Evolutionary conservation across 2,329 filamentous ascomycete species (phyloP), one percentile per base, ranked within the genome.

Genomic region (Zymoseptoria crescenta): DNA sequence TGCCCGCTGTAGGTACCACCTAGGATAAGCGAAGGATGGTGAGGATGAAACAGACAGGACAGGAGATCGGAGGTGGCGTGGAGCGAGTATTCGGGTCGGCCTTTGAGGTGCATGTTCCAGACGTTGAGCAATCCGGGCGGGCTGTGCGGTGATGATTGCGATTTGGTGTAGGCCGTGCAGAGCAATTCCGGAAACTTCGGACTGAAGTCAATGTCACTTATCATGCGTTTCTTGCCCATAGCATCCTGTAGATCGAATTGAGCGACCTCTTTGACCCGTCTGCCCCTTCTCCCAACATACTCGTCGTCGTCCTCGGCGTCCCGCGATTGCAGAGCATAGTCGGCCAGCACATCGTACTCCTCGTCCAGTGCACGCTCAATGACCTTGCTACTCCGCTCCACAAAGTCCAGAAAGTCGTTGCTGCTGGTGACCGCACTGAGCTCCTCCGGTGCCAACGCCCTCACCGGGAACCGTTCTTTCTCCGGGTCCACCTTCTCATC

Each of bases 181-280:
- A 99, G 80, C 41, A 99, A 83, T 75, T 99, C 94, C 27, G 89
- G 90, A 70, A 85, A 83, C 78, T 96, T 96, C 56, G 91, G 89
- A 51, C 93, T 97, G 75, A 96, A 99, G 76, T 93, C 89, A 67
- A 99, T 86, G 69, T 91, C 89, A 72, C 90, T 96, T 71, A 99
- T 88, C 88, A 96, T 96, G 78, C 96, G 96, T 79, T 95, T 96
- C 70, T 91, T 96, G 89, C 93, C 96, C 72, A 91, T 84, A 62
- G 96, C 89, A 70, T 96, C 92, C n/a, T 62, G 56, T 41, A 72
- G 58, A 75, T 89, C 96, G 74, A 97, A 96, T 69, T 96, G 93
- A 41, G 88, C 87, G 54, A 96, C 81, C 74, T 99, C 92, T 73
- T 89, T 93, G 68, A 95, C 84, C 64, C 88, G 83, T 65, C 89